A percentile compares a stretch with the other conserved stretches of the same genome.
Conservation (phyloP, 768 basidiomycete genomes). For the Boletus coccyginus region DNA sequence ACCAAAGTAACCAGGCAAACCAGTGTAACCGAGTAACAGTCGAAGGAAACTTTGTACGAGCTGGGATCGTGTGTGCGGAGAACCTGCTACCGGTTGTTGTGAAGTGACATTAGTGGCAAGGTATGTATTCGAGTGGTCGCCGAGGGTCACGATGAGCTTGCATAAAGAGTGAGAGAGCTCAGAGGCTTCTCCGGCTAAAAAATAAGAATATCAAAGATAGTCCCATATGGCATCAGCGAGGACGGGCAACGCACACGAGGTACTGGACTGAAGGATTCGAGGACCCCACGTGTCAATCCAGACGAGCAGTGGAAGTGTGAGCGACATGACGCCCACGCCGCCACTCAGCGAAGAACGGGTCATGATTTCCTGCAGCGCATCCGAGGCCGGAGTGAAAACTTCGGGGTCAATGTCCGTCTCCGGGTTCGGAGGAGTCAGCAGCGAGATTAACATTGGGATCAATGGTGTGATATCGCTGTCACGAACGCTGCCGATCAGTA, state of each 20-base stretch:
- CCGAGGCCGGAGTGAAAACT: slow-evolving; percentile 61
- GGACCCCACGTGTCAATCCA: slow-evolving; percentile 65
- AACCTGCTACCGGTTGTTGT: slow-evolving; percentile 34
- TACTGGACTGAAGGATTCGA: slow-evolving; percentile 40
- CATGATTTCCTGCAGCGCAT: slow-evolving; percentile 76
- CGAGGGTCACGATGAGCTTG: slow-evolving; percentile 76
- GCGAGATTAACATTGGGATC: slow-evolving; percentile 59
- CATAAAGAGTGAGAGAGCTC: slow-evolving; percentile 70
- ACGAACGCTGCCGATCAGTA: slow-evolving; percentile 1
- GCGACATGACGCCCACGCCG: slow-evolving; percentile 62
- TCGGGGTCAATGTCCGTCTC: slow-evolving; percentile 42
- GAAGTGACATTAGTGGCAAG: slow-evolving; percentile 68
- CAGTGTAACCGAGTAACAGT: slow-evolving; percentile 70
- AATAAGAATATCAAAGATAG: not conserved
- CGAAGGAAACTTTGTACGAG: slow-evolving; percentile 71
- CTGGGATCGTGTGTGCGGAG: slow-evolving; percentile 40
- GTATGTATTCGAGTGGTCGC: slow-evolving; percentile 84
- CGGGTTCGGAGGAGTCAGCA: slow-evolving; percentile 34
- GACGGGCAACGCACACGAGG: slow-evolving; percentile 32
- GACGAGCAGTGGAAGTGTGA: slow-evolving; percentile 83
- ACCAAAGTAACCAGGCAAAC: slow-evolving; percentile 72
- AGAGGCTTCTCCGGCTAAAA: slow-evolving; percentile 34
- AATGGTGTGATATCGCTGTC: slow-evolving; percentile 67
- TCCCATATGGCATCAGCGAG: not conserved
- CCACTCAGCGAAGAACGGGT: slow-evolving; percentile 69